These are phyloP conservation scores for Penicillium angulare DNA, from an alignment of 495 filamentous ascomycete species.

Conservation along the genomic window DNA sequence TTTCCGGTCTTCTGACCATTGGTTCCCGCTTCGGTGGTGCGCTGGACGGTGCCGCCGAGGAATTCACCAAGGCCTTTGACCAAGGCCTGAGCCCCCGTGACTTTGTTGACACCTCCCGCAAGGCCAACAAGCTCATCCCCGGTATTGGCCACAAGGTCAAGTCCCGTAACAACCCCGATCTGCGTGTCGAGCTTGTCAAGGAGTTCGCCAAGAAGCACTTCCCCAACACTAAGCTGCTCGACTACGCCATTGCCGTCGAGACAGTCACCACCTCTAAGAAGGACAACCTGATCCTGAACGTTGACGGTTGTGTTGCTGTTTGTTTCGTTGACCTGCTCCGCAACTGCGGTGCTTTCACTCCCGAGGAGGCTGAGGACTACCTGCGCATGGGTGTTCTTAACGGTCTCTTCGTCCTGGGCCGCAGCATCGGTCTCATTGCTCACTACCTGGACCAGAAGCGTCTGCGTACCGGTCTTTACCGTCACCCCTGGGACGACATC, in stretches of 20 bases:
- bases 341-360: slow-evolving; percentile 91
- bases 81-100: slow-evolving; percentile 97
- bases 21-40: slow-evolving; percentile 98
- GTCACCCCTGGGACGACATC: slow-evolving; percentile 98
- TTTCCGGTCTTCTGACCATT: slow-evolving; percentile 95
- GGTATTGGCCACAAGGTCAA: slow-evolving; percentile 99
- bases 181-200: slow-evolving; percentile 98
- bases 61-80: slow-evolving; percentile 97
- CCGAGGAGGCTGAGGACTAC: slow-evolving; percentile 57
- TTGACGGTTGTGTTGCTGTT: slow-evolving; percentile 95
- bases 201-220: slow-evolving; percentile 97
- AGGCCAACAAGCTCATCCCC: slow-evolving; percentile 99
- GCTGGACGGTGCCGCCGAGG: slow-evolving; percentile 94
- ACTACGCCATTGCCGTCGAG: slow-evolving; percentile 98
- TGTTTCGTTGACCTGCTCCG: slow-evolving; percentile 98
- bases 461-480: slow-evolving; percentile 94
- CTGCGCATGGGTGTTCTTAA: slow-evolving; percentile 94
- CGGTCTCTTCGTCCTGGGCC: slow-evolving; percentile 96
- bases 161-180: slow-evolving; percentile 99
- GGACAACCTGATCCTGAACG: slow-evolving; percentile 99
- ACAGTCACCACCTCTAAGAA: slow-evolving; percentile 99
- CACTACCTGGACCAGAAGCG: slow-evolving; percentile 99
- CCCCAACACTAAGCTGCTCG: slow-evolving; percentile 92
- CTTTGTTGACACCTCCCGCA: slow-evolving; percentile 97
- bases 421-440: slow-evolving; percentile 96